These are phyloP conservation scores for Pachyrhizus erosus DNA, from an alignment of 306 rosid species.

Conservation along the genomic window DNA sequence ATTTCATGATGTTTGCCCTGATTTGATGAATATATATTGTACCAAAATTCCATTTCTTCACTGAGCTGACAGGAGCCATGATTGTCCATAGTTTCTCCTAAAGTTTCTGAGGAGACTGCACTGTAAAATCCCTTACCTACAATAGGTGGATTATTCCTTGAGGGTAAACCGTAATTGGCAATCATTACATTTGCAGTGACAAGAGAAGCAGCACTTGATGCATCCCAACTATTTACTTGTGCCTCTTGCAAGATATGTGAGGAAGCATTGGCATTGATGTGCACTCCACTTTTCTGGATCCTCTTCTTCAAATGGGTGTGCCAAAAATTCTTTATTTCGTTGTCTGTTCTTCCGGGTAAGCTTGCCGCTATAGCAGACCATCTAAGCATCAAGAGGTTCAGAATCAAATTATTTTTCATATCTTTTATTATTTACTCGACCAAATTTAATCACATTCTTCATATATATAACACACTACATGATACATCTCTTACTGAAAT, in stretches of 20 bases:
- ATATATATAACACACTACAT: neutral
- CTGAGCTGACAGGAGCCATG: conserved; percentile 40
- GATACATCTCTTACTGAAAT: too few relatives aligned
- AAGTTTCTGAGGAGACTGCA: conserved; percentile 34
- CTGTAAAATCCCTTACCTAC: conserved; percentile 11
- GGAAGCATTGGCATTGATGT: conserved; percentile 1
- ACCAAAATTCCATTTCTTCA: conserved; percentile 68
- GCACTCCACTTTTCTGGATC: conserved; percentile 34
- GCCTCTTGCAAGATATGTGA: conserved; percentile 26
- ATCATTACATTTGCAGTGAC: neutral
- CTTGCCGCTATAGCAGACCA: conserved; percentile 96
- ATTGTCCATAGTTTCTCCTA: conserved; percentile 37
- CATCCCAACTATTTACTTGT: conserved; percentile 8
- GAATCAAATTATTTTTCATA: neutral
- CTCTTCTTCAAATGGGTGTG: conserved; percentile 93
- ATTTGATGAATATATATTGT: conserved; percentile 49
- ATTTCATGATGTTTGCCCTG: conserved; percentile 47
- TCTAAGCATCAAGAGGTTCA: conserved; percentile 46
- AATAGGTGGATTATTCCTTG: conserved; percentile 15
- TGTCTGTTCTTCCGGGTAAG: conserved; percentile 92
- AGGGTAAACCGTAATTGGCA: conserved; percentile 24
- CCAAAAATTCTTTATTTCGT: conserved; percentile 94
- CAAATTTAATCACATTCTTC: conserved; percentile 33
- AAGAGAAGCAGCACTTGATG: conserved; percentile 33
- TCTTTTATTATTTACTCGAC: neutral